Evolutionary conservation across 768 basidiomycete genomes (phyloP).

Genomic region (Sporobolomyces roseus): DNA sequence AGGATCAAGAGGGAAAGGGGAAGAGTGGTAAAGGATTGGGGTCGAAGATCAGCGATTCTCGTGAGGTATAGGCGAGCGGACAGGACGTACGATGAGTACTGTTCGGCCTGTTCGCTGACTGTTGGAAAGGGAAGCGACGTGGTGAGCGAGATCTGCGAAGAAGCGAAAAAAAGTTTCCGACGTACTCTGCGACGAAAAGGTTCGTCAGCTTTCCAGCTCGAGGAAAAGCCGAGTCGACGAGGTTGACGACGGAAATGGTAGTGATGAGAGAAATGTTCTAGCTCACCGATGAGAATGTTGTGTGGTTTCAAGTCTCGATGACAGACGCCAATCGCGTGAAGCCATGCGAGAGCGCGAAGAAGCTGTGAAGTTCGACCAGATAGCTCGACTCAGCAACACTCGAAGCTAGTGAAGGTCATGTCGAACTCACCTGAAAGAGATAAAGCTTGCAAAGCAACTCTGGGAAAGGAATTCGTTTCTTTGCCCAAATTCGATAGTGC

Average conservation of each 20-base stretch:
- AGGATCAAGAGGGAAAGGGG: neutral
- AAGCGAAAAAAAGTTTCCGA: no score
- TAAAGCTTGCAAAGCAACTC: constrained; percentile 98
- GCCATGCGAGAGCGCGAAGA: constrained; percentile 92
- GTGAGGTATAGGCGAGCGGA: neutral
- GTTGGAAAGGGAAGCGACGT: neutral
- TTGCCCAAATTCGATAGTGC: constrained; percentile 92
- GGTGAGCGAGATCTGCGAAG: neutral
- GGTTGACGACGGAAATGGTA: neutral
- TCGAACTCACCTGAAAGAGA: constrained; percentile 63
- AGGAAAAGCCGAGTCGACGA: no score
- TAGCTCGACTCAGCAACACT: no score
- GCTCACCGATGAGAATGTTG: constrained; percentile 74
- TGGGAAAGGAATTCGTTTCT: constrained; percentile 97
- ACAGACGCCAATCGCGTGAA: constrained; percentile 88
- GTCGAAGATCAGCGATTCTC: neutral
- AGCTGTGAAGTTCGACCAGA: constrained; percentile 57
- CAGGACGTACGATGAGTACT: neutral
- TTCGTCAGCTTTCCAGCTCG: no score
- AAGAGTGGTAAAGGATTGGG: neutral
- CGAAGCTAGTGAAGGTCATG: no score
- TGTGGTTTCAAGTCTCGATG: constrained; percentile 99
- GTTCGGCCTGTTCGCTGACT: neutral
- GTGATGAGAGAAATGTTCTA: neutral
- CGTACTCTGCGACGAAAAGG: no score